Evolutionary conservation across 495 filamentous ascomycete genomes (phyloP).

Genomic region (Sabuloglossum arenarium): DNA sequence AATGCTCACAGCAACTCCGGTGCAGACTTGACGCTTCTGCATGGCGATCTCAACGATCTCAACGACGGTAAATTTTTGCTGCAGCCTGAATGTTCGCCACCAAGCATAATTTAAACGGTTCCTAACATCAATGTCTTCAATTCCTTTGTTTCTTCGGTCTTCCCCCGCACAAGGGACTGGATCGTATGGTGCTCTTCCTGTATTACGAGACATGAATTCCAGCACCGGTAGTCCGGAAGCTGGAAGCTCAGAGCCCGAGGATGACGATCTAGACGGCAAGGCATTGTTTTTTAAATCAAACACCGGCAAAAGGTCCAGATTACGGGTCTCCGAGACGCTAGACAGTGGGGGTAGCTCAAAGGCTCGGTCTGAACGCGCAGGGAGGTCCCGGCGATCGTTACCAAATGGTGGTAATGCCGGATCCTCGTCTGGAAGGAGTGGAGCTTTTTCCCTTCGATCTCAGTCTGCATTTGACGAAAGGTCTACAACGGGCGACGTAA

Average conservation of each 20-base stretch:
- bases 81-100: neutral
- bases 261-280: slow-evolving; percentile 4
- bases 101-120: neutral
- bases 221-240: neutral
- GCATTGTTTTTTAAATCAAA: neutral
- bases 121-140: neutral
- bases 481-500: neutral
- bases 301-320: neutral
- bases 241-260: neutral
- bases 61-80: neutral
- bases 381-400: neutral
- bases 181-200: slow-evolving; percentile 34
- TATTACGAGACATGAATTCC: slow-evolving; percentile 1
- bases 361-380: neutral
- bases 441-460: neutral
- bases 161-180: slow-evolving; percentile 34
- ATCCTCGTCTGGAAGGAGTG: neutral
- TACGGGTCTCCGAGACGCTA: slow-evolving; percentile 1
- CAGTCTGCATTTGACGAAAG: neutral
- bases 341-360: neutral
- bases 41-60: neutral
- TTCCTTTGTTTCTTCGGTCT: slow-evolving; percentile 33
- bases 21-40: no score
- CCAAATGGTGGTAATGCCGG: neutral
- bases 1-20: no score